Evolutionary conservation across 345 rosid species (phyloP).

Genomic region (Brassica napus): DNA sequence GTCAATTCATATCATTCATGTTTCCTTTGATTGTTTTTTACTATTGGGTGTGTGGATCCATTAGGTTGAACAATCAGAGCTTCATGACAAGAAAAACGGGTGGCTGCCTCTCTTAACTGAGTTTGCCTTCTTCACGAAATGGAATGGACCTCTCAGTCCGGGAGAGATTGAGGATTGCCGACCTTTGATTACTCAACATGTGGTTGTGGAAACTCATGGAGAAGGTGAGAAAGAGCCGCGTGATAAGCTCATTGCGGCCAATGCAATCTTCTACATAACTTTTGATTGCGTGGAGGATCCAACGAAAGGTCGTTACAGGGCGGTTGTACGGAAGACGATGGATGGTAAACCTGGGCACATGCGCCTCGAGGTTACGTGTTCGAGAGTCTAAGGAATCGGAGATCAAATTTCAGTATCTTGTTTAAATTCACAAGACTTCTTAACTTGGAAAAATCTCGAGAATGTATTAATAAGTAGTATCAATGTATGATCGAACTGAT

Average conservation of each 20-base stretch:
- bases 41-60: no score
- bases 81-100: neutral
- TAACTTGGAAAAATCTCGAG: no score
- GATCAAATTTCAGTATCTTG: neutral
- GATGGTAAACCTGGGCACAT: constrained; percentile 24
- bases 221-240: neutral
- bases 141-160: neutral
- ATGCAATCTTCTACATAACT: constrained; percentile 12
- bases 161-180: neutral
- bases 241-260: constrained; percentile 16
- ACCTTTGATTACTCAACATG: neutral
- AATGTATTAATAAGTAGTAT: no score
- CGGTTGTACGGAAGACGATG: constrained; percentile 10
- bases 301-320: neutral
- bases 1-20: neutral
- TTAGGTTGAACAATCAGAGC: neutral
- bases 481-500: no score
- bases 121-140: neutral
- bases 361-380: constrained; percentile 4
- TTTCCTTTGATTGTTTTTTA: no score
- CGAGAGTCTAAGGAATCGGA: neutral
- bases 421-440: no score
- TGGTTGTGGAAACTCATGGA: neutral
- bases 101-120: neutral
- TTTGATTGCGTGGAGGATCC: neutral